Percentiles rank a stretch among this genome's conserved stretches.
These are phyloP conservation scores for Parvularia atlantis DNA, from an alignment of 78 protist species.

Conservation along the genomic window DNA sequence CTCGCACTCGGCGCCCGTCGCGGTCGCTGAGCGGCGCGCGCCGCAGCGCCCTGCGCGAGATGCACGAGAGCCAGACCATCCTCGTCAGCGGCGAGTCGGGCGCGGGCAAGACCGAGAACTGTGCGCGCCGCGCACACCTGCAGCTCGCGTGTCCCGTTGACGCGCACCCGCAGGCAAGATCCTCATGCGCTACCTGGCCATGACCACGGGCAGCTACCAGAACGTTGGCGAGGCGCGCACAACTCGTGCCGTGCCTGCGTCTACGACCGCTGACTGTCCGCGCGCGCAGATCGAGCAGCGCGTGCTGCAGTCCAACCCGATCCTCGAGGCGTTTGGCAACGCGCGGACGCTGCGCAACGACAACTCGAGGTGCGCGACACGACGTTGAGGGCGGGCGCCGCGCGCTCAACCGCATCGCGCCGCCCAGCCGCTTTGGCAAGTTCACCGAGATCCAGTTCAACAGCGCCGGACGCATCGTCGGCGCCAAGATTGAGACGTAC, in stretches of 20 bases:
- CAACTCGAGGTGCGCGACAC: slow-evolving; percentile 63
- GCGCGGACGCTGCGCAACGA: slow-evolving; percentile 73
- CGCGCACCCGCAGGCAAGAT: slow-evolving; percentile 26
- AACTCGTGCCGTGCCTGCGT: neutral
- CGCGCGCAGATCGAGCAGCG: slow-evolving; percentile 20
- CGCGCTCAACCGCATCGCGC: too few species aligned
- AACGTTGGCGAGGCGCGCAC: neutral
- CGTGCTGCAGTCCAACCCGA: slow-evolving; percentile 49
- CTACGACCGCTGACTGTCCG: too few species aligned
- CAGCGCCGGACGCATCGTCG: neutral
- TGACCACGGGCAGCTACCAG: neutral
- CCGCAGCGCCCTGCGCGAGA: too few species aligned
- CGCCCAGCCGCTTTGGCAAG: slow-evolving; percentile 30
- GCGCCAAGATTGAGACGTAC: slow-evolving; percentile 24
- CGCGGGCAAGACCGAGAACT: slow-evolving; percentile 61
- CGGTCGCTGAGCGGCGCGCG: too few species aligned
- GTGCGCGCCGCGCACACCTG: too few species aligned
- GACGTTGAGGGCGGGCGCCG: too few species aligned
- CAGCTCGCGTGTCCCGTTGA: too few species aligned
- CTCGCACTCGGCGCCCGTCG: too few species aligned
- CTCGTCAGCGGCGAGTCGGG: slow-evolving; percentile 55
- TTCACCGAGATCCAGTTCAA: slow-evolving; percentile 20
- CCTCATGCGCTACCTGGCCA: slow-evolving; percentile 14
- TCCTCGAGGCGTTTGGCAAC: slow-evolving; percentile 80
- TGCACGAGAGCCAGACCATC: slow-evolving; percentile 13